Conservation (phyloP, 208 protist species). For the Crithidia expoeki region DNA sequence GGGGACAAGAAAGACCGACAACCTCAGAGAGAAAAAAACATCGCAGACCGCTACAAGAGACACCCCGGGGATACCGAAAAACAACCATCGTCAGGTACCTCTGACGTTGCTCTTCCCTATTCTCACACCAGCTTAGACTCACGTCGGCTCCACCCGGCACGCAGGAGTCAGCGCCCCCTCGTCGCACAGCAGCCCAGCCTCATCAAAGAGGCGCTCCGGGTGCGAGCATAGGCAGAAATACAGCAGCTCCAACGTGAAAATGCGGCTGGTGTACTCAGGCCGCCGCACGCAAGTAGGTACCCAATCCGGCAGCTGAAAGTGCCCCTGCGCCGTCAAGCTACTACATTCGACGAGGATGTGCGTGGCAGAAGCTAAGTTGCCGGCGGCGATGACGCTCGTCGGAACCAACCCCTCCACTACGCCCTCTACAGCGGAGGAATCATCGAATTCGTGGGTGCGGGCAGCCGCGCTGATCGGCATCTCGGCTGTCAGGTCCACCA, state of each 20-base stretch:
- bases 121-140: no score
- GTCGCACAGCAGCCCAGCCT: constrained; percentile 38
- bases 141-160: constrained; percentile 51
- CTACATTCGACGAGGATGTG: constrained; percentile 75
- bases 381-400: constrained; percentile 19
- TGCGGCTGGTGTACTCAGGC: constrained; percentile 28
- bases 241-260: constrained; percentile 77
- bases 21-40: no score
- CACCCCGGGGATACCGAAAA: no score
- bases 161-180: constrained; percentile 35
- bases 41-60: no score
- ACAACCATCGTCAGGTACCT: no score
- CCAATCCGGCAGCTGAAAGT: constrained; percentile 59
- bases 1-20: no score
- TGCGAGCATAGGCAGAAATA: constrained; percentile 67
- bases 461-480: neutral
- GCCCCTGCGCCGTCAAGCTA: constrained; percentile 31
- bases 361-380: constrained; percentile 26
- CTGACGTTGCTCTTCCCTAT: no score
- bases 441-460: constrained; percentile 2
- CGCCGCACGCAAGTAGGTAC: constrained; percentile 40
- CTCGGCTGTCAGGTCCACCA: constrained; percentile 30
- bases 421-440: constrained; percentile 20
- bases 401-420: constrained; percentile 34
- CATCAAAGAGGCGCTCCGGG: constrained; percentile 45